Percentiles rank a stretch among this genome's conserved stretches.
Conservation (phyloP, 2,329 filamentous ascomycete species). For the Cladorrhinum sp. region DNA sequence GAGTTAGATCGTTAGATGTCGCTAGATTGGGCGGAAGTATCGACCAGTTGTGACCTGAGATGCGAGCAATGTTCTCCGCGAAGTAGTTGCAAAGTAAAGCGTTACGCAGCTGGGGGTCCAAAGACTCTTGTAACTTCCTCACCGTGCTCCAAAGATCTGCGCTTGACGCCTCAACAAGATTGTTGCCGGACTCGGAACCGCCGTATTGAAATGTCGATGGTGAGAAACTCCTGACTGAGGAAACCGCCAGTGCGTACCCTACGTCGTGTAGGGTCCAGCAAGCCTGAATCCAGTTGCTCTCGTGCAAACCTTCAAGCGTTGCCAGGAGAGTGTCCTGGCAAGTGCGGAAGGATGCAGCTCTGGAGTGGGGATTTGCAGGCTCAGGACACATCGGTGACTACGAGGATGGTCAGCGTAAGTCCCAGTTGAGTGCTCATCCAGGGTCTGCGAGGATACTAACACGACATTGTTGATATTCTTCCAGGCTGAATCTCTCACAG, state of each 20-base stretch:
- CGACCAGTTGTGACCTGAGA: neutral
- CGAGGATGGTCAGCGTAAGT: too few relatives aligned
- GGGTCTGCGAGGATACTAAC: neutral
- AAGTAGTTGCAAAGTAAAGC: conserved; percentile 1
- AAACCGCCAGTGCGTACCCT: neutral
- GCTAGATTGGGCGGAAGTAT: neutral
- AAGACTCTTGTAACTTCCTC: neutral
- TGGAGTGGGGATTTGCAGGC: neutral
- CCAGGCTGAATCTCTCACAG: neutral
- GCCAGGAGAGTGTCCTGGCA: neutral
- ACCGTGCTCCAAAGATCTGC: neutral
- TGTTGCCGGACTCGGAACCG: neutral
- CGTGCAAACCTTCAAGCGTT: neutral
- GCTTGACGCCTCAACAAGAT: neutral
- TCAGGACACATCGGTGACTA: neutral
- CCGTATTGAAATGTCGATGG: neutral
- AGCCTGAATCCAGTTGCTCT: neutral
- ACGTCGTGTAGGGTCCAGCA: conserved; percentile 8
- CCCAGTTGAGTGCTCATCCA: neutral
- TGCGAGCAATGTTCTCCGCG: neutral
- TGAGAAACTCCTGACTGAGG: neutral
- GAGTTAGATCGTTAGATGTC: neutral
- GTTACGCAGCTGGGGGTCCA: neutral
- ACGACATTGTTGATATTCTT: neutral
- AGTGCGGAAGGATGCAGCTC: neutral